These are phyloP conservation scores for Trichophyton mentagrophytes DNA, from an alignment of 2,329 filamentous ascomycete species.

Conservation along the genomic window DNA sequence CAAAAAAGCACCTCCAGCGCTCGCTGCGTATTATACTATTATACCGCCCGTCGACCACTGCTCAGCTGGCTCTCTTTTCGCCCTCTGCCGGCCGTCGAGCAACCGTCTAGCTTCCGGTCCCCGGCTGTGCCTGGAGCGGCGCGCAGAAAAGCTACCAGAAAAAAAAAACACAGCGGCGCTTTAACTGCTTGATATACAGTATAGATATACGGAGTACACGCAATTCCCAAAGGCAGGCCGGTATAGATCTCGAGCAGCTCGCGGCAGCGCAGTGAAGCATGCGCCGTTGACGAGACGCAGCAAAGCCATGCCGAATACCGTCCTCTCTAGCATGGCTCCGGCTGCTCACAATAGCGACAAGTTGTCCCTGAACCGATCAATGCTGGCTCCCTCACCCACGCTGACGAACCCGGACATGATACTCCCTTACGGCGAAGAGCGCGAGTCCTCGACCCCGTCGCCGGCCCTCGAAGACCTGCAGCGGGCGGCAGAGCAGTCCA, in stretches of 20 bases:
- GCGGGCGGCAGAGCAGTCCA: background rate
- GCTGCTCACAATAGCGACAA: background rate
- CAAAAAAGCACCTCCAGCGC: background rate
- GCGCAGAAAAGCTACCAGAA: background rate
- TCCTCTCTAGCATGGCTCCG: background rate
- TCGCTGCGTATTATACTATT: background rate
- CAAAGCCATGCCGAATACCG: background rate
- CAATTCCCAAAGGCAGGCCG: no score
- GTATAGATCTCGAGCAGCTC: background rate
- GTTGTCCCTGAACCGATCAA: background rate
- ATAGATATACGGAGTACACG: no score
- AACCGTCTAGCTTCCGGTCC: no score
- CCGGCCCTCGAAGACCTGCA: conserved; percentile 36
- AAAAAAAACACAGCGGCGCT: no score
- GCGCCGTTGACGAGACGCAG: background rate
- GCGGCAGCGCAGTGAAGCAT: background rate
- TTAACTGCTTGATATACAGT: no score
- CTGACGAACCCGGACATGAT: conserved; percentile 94
- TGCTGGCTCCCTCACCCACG: conserved; percentile 54
- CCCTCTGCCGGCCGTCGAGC: no score
- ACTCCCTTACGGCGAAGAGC: conserved; percentile 52
- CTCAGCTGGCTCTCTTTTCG: background rate
- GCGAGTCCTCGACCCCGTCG: conserved; percentile 37
- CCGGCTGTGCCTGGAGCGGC: background rate
- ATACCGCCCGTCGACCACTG: background rate